Evolutionary conservation across 306 rosid genomes (phyloP), one percentile per base, ranked within the genome.

Genomic region (Vigna unguiculata): DNA sequence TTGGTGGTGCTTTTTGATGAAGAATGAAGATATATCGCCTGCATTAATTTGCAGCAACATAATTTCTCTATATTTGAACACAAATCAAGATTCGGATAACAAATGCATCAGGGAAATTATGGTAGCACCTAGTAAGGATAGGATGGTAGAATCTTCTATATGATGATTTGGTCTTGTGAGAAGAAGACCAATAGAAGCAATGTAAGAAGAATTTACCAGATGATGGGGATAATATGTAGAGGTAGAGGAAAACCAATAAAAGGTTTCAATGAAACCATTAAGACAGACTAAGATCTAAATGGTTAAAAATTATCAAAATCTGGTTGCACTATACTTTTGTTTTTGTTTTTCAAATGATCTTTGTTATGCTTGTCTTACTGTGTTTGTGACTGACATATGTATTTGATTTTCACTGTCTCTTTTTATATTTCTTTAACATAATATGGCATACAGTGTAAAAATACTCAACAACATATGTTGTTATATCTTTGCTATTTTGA

Each of bases 401-500:
- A 43, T 47, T 47, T 34, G 47, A 25, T 32, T n/a, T 45, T 13
- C 38, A 21, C 22, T 14, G 17, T n/a, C 51, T 17, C 12, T 7
- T 24, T 4, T 11, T 16, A 40, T 72, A 24, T 49, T 17, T 24
- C 38, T 24, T 57, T 7, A 74, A 28, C 58, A 5, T 67, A 32
- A 59, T 69, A 47, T 77, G 72, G 1, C 51, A 34, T 48, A 46
- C 22, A 21, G 36, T 60, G 55, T 30, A 62, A 38, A 60, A 68
- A 9, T 60, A 34, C 25, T 75, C 54, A 58, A 40, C 57, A 76
- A 61, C n/a, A 49, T 71, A 38, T 7, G 70, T 71, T 59, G 45
- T 54, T 54, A 55, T 53, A 52, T 72, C 10, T 69, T 80, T 82
- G 48, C 54, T 84, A 75, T 86, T 82, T 85, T 87, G 79, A 82